Conservation (phyloP, 352 stramenopile genomes). For the Phytophthora melonis region DNA sequence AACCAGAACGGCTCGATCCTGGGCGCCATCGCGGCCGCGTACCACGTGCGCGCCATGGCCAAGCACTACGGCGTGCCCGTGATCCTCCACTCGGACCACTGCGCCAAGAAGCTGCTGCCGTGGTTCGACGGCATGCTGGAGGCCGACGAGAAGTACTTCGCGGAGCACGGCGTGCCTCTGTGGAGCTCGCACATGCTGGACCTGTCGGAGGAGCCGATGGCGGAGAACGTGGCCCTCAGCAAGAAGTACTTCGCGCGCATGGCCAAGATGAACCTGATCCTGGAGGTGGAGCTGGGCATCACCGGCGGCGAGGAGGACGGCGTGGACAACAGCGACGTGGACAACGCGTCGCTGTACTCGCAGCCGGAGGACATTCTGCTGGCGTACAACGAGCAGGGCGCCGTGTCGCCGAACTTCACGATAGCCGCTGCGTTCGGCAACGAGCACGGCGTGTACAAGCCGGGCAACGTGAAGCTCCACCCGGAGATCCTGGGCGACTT, state of each 20-base stretch:
- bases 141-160: constrained; percentile 97
- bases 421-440: constrained; percentile 85
- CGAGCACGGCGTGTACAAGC: constrained; percentile 97
- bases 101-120: constrained; percentile 97
- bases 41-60: constrained; percentile 97
- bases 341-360: constrained; percentile 93
- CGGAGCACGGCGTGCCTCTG: constrained; percentile 93
- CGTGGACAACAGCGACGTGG: constrained; percentile 97
- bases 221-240: constrained; percentile 98
- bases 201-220: constrained; percentile 97
- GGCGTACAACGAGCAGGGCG: constrained; percentile 95
- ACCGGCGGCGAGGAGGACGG: constrained; percentile 99
- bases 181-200: constrained; percentile 99
- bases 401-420: constrained; percentile 95
- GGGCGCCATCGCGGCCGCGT: constrained; percentile 91
- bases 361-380: constrained; percentile 70
- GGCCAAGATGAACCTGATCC: constrained; percentile 95
- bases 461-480: constrained; percentile 99
- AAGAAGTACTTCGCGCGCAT: constrained; percentile 99
- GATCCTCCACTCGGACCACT: constrained; percentile 99
- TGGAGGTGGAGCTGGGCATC: constrained; percentile 99
- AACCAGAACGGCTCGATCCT: constrained; percentile 85
- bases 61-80: constrained; percentile 97
- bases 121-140: constrained; percentile 98
- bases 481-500: constrained; percentile 97